Percentiles rank a stretch among this genome's conserved stretches.
phyloP scores from a whole-genome alignment of 2,329 filamentous ascomycete species.

The Fusarium buxicola region DNA sequence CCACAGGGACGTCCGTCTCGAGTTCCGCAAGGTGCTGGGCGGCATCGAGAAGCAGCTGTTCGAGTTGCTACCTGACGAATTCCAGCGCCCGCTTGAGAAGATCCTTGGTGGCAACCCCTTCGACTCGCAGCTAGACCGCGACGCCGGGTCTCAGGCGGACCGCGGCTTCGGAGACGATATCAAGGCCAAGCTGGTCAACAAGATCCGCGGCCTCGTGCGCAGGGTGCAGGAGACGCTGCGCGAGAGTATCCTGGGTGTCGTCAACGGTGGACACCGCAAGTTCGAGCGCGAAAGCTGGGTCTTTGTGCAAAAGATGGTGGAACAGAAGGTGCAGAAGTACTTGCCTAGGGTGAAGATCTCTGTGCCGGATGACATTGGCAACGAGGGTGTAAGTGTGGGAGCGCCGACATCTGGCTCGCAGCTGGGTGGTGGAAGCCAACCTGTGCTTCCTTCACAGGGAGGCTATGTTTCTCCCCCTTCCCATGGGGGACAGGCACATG shows the following conservation, averaged over 20 bases:
- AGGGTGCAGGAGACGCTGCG: slow-evolving; percentile 60
- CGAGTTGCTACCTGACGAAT: slow-evolving; percentile 56
- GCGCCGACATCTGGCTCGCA: slow-evolving; percentile 49
- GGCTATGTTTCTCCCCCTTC: slow-evolving; percentile 26
- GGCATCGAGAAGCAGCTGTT: slow-evolving; percentile 60
- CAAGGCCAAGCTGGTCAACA: slow-evolving; percentile 57
- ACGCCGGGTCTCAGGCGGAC: slow-evolving; percentile 46
- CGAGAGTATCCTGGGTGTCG: slow-evolving; percentile 57
- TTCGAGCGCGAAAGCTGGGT: slow-evolving; percentile 60
- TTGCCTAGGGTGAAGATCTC: slow-evolving; percentile 59
- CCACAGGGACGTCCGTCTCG: slow-evolving; percentile 58
- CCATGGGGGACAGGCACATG: slow-evolving; percentile 31
- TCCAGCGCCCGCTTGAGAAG: slow-evolving; percentile 59
- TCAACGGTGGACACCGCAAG: slow-evolving; percentile 60
- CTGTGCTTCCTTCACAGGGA: slow-evolving; percentile 39
- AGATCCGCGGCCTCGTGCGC: slow-evolving; percentile 57
- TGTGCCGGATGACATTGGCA: slow-evolving; percentile 60
- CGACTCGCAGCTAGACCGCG: slow-evolving; percentile 56
- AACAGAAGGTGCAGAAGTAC: slow-evolving; percentile 59
- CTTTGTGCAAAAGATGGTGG: slow-evolving; percentile 59
- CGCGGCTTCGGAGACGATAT: slow-evolving; percentile 58
- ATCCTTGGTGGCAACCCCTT: slow-evolving; percentile 61
- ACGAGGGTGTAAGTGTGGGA: slow-evolving; percentile 59
- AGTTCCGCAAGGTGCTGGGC: slow-evolving; percentile 59
- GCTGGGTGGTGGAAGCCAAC: slow-evolving; percentile 49